Evolutionary conservation across 2,329 filamentous ascomycete genomes (phyloP).

Genomic region (Knoxdaviesia proteae): DNA sequence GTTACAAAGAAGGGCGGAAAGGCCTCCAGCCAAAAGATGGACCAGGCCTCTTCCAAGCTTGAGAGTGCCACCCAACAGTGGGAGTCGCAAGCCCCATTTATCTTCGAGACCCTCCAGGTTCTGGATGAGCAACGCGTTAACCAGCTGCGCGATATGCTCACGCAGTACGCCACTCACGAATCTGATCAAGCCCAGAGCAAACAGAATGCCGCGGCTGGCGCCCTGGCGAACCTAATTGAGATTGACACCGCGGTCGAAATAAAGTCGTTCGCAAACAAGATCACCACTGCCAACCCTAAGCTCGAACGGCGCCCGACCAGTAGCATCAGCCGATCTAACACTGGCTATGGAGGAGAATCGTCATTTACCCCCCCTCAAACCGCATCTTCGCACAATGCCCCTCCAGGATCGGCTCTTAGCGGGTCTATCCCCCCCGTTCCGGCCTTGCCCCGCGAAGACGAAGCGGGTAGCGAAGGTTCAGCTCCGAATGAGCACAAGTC

Average conservation of each 20-base stretch:
- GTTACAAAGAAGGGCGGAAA: conserved; percentile 59
- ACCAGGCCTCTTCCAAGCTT: conserved; percentile 49
- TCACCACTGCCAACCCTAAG: conserved; percentile 19
- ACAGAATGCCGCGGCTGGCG: conserved; percentile 54
- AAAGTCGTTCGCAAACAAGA: conserved; percentile 38
- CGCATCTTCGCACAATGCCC: too few species aligned
- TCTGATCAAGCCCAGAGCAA: conserved; percentile 66
- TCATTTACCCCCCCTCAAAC: too few species aligned
- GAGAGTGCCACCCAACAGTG: conserved; percentile 69
- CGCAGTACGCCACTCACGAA: conserved; percentile 84
- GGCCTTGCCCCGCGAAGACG: conserved; percentile 10
- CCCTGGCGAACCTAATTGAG: conserved; percentile 65
- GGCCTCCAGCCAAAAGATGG: conserved; percentile 57
- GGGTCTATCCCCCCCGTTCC: conserved; percentile 1
- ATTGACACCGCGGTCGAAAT: conserved; percentile 78
- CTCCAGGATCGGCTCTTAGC: too few species aligned
- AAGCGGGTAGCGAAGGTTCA: conserved; percentile 22
- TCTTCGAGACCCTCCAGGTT: conserved; percentile 82
- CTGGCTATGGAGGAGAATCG: too few species aligned
- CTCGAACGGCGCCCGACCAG: conserved; percentile 21
- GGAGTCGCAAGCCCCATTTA: conserved; percentile 85
- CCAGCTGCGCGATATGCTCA: conserved; percentile 73
- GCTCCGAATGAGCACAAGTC: conserved; percentile 10
- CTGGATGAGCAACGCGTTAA: conserved; percentile 79
- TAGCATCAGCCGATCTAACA: conserved; percentile 5